Evolutionary conservation across 1,139 yeast species (phyloP).

Genomic region (Pichia sp.): DNA sequence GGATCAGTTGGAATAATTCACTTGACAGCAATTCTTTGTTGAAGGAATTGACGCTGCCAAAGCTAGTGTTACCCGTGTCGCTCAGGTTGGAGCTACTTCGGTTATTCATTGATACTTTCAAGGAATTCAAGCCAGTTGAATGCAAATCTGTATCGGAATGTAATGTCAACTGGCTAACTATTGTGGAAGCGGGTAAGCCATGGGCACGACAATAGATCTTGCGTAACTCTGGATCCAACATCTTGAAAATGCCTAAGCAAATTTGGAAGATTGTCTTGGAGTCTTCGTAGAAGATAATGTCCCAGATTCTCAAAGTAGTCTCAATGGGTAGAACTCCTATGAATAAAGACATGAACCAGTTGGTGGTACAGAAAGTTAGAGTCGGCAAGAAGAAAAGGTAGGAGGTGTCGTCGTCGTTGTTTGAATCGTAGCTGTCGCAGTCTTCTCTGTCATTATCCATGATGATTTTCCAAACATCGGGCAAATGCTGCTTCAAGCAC

Average conservation of each 20-base stretch:
- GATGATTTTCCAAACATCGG: slow-evolving; percentile 66
- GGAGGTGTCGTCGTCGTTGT: slow-evolving; percentile 19
- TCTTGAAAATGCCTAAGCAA: slow-evolving; percentile 75
- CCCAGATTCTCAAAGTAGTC: slow-evolving; percentile 87
- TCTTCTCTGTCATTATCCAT: slow-evolving; percentile 23
- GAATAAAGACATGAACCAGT: slow-evolving; percentile 97
- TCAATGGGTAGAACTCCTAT: slow-evolving; percentile 87
- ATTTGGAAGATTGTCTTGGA: slow-evolving; percentile 81
- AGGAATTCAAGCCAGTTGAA: slow-evolving; percentile 4
- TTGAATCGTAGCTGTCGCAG: slow-evolving; percentile 2
- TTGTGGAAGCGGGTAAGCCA: slow-evolving; percentile 10
- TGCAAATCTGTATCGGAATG: slow-evolving; percentile 13
- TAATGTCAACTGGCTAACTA: slow-evolving; percentile 2
- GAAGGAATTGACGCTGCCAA: slow-evolving; percentile 1
- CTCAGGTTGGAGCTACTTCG: slow-evolving; percentile 2
- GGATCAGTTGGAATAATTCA: slow-evolving; percentile 82
- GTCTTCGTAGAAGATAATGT: slow-evolving; percentile 87
- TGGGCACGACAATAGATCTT: slow-evolving; percentile 22
- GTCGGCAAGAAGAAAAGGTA: slow-evolving; percentile 80
- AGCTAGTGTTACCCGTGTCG: not conserved
- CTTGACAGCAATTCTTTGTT: slow-evolving; percentile 29
- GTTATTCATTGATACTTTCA: slow-evolving; percentile 6
- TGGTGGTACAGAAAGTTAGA: slow-evolving; percentile 84
- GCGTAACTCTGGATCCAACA: slow-evolving; percentile 62
- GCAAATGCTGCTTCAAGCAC: slow-evolving; percentile 78